Conservation (phyloP, 1,139 yeast genomes). For the Taphrina wiesneri region DNA sequence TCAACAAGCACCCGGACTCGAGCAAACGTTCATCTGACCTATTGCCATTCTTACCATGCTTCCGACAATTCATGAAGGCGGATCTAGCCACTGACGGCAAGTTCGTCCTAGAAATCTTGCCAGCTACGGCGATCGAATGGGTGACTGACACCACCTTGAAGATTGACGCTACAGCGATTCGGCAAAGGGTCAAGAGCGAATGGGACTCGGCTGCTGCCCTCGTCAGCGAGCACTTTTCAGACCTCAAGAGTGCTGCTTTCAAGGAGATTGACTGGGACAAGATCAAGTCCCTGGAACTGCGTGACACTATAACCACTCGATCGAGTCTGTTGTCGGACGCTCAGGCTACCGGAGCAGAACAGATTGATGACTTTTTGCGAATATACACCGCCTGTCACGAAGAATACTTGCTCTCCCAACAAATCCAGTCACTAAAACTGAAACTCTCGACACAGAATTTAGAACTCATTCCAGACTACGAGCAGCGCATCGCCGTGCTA, state of each 20-base stretch:
- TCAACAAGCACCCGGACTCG: conserved; percentile 17
- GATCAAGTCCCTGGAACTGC: conserved; percentile 16
- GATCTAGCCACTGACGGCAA: conserved; percentile 7
- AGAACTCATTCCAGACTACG: conserved; percentile 89
- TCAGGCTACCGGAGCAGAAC: conserved; percentile 4
- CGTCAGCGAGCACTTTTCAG: conserved; percentile 46
- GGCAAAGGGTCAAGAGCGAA: conserved; percentile 26
- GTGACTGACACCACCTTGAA: conserved; percentile 32
- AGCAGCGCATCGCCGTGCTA: conserved; percentile 78
- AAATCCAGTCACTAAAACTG: conserved; percentile 50
- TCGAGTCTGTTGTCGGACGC: not conserved
- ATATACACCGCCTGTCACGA: conserved; percentile 26
- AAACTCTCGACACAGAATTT: conserved; percentile 82
- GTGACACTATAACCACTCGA: conserved; percentile 15
- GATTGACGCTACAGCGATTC: conserved; percentile 25
- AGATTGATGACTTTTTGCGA: conserved; percentile 7
- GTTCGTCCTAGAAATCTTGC: conserved; percentile 31
- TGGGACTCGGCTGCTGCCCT: conserved; percentile 45
- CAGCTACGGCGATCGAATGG: conserved; percentile 39
- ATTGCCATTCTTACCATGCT: conserved; percentile 39
- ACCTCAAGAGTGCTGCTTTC: not conserved
- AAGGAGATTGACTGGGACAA: conserved; percentile 31
- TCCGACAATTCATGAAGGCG: conserved; percentile 28
- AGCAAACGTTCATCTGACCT: conserved; percentile 38
- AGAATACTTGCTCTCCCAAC: conserved; percentile 20